phyloP scores from a whole-genome alignment of 129 eudicot genomes.

The Erigeron canadensis region DNA sequence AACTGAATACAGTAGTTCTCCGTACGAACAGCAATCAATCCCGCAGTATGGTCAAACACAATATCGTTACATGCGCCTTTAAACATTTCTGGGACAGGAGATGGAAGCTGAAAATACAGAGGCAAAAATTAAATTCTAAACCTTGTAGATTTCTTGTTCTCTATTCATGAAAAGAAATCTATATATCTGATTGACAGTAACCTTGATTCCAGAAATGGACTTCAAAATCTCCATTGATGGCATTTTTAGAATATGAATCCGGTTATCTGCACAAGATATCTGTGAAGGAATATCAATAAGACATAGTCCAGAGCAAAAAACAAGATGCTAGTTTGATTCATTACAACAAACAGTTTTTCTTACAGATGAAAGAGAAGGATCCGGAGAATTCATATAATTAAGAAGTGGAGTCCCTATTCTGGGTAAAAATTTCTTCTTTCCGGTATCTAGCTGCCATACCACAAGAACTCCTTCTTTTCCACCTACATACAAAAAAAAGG shows the following conservation, averaged over 20 bases:
- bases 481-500: conserved; percentile 39
- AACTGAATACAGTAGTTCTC: conserved; percentile 82
- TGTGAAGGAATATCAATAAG: conserved; percentile 34
- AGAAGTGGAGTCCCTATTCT: conserved; percentile 81
- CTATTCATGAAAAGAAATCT: conserved; percentile 6
- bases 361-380: conserved; percentile 78
- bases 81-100: conserved; percentile 45
- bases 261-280: conserved; percentile 98
- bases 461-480: conserved; percentile 97
- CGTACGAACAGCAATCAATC: conserved; percentile 68
- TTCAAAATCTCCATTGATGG: conserved; percentile 79
- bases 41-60: conserved; percentile 55
- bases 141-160: neutral
- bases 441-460: conserved; percentile 92
- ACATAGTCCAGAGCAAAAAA: conserved; percentile 12
- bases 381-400: conserved; percentile 58
- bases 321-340: neutral
- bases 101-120: conserved; percentile 65
- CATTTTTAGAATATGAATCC: conserved; percentile 67
- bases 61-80: conserved; percentile 46
- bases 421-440: conserved; percentile 81
- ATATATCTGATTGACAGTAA: conserved; percentile 24
- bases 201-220: conserved; percentile 92
- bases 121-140: conserved; percentile 7
- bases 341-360: conserved; percentile 25